A percentile compares a stretch with the other conserved stretches of the same genome.
Evolutionary conservation across 2,329 filamentous ascomycete species (phyloP).

Genomic region (Pseudogymnoascus sp.): DNA sequence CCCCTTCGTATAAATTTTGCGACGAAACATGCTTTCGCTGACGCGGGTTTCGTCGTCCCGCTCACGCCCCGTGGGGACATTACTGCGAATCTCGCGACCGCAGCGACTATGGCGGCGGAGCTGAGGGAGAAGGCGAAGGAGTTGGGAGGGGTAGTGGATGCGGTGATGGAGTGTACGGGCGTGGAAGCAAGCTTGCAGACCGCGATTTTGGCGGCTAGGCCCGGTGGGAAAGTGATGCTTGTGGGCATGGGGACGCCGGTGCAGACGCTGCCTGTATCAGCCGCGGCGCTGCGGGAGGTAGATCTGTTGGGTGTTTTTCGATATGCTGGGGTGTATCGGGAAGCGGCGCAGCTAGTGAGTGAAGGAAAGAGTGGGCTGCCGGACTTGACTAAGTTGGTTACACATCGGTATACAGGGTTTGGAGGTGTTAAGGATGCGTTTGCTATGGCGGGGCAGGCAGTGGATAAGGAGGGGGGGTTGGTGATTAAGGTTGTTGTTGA

Average conservation of each 20-base stretch:
- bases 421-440: conserved; percentile 73
- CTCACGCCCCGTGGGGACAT: conserved; percentile 63
- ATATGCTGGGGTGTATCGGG: conserved; percentile 65
- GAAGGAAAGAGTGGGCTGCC: background rate
- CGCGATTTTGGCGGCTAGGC: conserved; percentile 59
- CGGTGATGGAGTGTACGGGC: conserved; percentile 72
- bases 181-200: conserved; percentile 72
- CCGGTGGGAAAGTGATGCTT: conserved; percentile 74
- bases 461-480: conserved; percentile 74
- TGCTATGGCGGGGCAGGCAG: conserved; percentile 73
- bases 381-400: background rate
- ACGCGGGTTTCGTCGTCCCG: conserved; percentile 53
- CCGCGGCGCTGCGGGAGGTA: conserved; percentile 81
- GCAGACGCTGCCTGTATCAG: conserved; percentile 86
- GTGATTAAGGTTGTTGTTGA: conserved; percentile 62
- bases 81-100: conserved; percentile 56
- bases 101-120: conserved; percentile 31
- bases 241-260: conserved; percentile 84
- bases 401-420: conserved; percentile 31
- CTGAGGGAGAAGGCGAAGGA: conserved; percentile 26
- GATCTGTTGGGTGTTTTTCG: conserved; percentile 82
- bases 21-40: conserved; percentile 60
- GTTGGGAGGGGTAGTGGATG: conserved; percentile 61
- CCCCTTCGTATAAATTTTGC: conserved; percentile 73
- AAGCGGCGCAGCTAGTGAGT: conserved; percentile 71